Conservation (phyloP, 2,329 filamentous ascomycete genomes). For the Pyrenophora seminiperda region DNA sequence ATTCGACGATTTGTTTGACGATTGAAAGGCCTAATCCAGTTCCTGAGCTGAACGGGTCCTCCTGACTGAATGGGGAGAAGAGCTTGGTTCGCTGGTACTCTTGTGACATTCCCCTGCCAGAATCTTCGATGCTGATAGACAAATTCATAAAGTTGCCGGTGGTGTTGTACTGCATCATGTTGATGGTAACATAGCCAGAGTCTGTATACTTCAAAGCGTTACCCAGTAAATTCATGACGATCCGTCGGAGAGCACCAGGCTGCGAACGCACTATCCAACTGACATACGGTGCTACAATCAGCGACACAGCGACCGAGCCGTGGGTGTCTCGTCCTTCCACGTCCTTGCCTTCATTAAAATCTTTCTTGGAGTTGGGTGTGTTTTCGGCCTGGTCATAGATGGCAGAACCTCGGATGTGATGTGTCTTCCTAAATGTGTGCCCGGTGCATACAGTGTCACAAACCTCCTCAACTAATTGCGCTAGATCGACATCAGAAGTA, state of each 20-base stretch:
- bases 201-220: slow-evolving; percentile 46
- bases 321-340: slow-evolving; percentile 26
- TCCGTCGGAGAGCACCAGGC: slow-evolving; percentile 40
- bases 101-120: slow-evolving; percentile 44
- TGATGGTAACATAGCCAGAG: slow-evolving; percentile 37
- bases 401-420: slow-evolving; percentile 26
- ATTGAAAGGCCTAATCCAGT: slow-evolving; percentile 45
- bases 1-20: slow-evolving; percentile 44
- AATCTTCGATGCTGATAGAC: slow-evolving; percentile 45
- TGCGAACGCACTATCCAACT: slow-evolving; percentile 39
- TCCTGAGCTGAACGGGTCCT: slow-evolving; percentile 41
- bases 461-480: slow-evolving; percentile 55
- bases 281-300: slow-evolving; percentile 37
- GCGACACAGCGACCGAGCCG: slow-evolving; percentile 33
- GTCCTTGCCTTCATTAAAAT: slow-evolving; percentile 1
- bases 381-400: slow-evolving; percentile 33
- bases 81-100: slow-evolving; percentile 41
- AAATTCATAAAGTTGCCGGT: slow-evolving; percentile 26
- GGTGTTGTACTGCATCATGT: slow-evolving; percentile 24
- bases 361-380: slow-evolving; percentile 19
- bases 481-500: slow-evolving; percentile 38
- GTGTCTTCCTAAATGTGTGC: slow-evolving; percentile 49
- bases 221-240: slow-evolving; percentile 46
- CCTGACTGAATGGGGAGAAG: slow-evolving; percentile 45
- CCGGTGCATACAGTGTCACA: slow-evolving; percentile 61